Evolutionary conservation across 2,329 filamentous ascomycete species (phyloP), one percentile per base, ranked within the genome.

Genomic region (Achaetomium macrosporum): DNA sequence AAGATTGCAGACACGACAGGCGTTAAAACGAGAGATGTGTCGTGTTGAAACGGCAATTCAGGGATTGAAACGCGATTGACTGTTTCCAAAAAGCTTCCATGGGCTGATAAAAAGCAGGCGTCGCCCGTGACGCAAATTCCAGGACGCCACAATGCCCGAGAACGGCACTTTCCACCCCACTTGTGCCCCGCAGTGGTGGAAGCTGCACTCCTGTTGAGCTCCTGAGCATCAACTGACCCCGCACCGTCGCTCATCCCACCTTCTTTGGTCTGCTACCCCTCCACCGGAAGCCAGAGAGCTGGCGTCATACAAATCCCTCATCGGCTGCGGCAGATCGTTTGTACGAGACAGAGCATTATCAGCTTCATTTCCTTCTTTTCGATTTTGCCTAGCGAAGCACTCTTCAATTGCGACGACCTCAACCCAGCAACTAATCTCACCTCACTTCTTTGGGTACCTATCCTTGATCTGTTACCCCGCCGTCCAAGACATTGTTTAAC

Each of bases 261-360:
- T 33, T 41, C 52, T 48, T 40, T 36, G 31, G 19, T 11, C 40
- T 36, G 15, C 19, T 42, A 15, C 17, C 51, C 46, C 47, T 48
- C 39, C 53, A 33, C 40, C 20, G 19, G 33, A 10, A 39, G 49
- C 45, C 41, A 51, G 20, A 47, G 29, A 37, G 35, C n/a, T 42
- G 53, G 54, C 54, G 54, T 56, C 54, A 56, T 56, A 56, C 54
- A 56, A 56, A 56, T 56, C 54, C 50, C 54, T 43, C 54, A 56
- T 17, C 50, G 47, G 54, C 19, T 11, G 16, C 50, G 50, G 54
- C 50, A 37, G 35, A 56, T 55, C 30, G 41, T 55, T 55, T 50
- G 45, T 52, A 45, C 53, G 49, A 51, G 20, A 46, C 17, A 29
- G 8, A 20, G 9, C 20, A 12, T 16, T 44, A 12, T 55, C 45